Percentiles rank a stretch among this genome's conserved stretches.
phyloP scores from a whole-genome alignment of 306 rosid species.

The Abrus precatorius region DNA sequence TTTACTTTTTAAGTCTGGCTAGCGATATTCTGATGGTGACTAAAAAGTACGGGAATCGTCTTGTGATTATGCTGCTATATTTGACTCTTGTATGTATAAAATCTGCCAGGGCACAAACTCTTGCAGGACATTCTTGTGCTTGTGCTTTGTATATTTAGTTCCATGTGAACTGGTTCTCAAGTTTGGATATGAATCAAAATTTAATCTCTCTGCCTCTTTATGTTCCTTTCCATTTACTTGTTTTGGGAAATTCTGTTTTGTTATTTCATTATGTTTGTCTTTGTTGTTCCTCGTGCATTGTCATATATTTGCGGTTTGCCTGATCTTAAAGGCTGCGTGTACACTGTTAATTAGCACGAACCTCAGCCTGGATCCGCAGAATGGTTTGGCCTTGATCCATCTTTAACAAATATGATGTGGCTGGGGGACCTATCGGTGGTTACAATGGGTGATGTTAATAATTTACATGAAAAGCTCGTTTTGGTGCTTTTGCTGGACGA shows the following conservation, averaged over 20 bases:
- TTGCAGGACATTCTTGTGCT: constrained; percentile 65
- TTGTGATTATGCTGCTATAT: constrained; percentile 59
- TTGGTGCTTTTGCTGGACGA: neutral
- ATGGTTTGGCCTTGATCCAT: neutral
- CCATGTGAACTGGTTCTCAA: constrained; percentile 56
- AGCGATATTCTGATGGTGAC: constrained; percentile 48
- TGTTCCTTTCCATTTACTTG: constrained; percentile 17
- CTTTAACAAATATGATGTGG: neutral
- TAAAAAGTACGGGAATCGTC: constrained; percentile 45
- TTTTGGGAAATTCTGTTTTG: constrained; percentile 2
- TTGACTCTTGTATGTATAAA: constrained; percentile 70
- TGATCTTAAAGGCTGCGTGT: constrained; percentile 11
- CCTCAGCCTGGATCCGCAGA: neutral
- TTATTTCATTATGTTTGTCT: neutral
- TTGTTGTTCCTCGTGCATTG: neutral
- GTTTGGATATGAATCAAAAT: constrained; percentile 51
- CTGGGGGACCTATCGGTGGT: neutral
- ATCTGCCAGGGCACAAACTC: constrained; percentile 52
- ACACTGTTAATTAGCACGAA: constrained; percentile 7
- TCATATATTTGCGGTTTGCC: constrained; percentile 25
- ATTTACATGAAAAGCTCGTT: neutral
- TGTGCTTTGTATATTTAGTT: constrained; percentile 60
- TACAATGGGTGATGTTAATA: neutral
- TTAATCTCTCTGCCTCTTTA: constrained; percentile 23
- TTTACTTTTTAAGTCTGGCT: constrained; percentile 91